These are phyloP conservation scores for Babesia sp. DNA, from an alignment of 169 alveolate genomes.

Conservation along the genomic window DNA sequence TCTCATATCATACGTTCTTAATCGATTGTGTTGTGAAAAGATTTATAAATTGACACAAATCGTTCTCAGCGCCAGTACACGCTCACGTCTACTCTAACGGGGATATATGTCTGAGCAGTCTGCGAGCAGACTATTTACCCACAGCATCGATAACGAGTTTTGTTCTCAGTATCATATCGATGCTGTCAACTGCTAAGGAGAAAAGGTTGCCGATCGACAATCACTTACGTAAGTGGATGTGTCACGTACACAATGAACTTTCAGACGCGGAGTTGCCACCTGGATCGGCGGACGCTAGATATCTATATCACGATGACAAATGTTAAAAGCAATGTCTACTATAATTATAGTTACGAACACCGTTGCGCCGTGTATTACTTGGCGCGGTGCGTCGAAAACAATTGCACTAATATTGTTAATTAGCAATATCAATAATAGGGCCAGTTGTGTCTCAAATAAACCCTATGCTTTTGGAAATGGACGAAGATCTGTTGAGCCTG, in stretches of 20 bases:
- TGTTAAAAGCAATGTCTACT: conserved; percentile 12
- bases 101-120: conserved; percentile 79
- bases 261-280: conserved; percentile 71
- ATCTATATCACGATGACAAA: conserved; percentile 66
- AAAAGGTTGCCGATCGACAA: conserved; percentile 79
- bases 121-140: conserved; percentile 83
- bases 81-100: conserved; percentile 86
- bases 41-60: neutral
- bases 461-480: neutral
- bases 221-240: conserved; percentile 65
- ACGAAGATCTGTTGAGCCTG: neutral
- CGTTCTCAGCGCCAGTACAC: conserved; percentile 78
- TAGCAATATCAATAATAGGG: neutral
- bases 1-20: too few relatives aligned
- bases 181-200: conserved; percentile 82
- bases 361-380: neutral
- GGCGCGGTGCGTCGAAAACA: neutral
- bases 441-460: neutral
- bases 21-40: neutral
- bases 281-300: conserved; percentile 63
- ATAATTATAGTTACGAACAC: neutral
- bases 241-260: neutral
- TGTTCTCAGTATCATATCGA: conserved; percentile 77
- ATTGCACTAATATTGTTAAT: neutral
- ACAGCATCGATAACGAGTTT: conserved; percentile 78